Evolutionary conservation across 1,284 basidiomycete genomes (phyloP), one percentile per base, ranked within the genome.

Genomic region (Volvariella volvacea): DNA sequence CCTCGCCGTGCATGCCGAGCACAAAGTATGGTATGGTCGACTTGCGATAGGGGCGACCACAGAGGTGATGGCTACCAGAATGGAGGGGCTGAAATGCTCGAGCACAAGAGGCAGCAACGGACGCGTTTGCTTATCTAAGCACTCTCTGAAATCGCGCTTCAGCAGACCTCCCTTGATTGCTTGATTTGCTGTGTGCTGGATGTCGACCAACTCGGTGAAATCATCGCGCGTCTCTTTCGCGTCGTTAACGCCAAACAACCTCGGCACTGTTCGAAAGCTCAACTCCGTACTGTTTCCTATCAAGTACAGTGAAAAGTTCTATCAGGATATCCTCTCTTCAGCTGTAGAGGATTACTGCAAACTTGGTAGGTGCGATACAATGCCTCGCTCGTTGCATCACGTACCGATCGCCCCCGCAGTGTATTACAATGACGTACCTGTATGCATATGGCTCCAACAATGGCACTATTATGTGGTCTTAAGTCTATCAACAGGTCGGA

Each of bases 381-480:
- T 19, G 12, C 15, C 22, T 3, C 38, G 28, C 4, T 34, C 32
- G n/a, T 31, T 19, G 33, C 22, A 9, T 41, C n/a, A 6, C 2
- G 15, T 15, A 15, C 1, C n/a, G 19, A 6, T 6, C 17, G 19
- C 22, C n/a, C 22, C 41, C 43, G 14, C 54, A 90, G 87, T 88
- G 38, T 91, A 90, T 63, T 88, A 83, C 63, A 90, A 89, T 65
- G 88, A 90, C 64, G 72, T 90, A 47, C 88, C 88, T 42, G 73
- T 69, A 50, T 48, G 65, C 57, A 51, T 52, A 6, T 28, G 43
- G 45, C 42, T 48, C 16, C 16, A 42, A 22, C 15, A 14, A 8
- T 41, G 30, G 42, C 36, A 21, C 19, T 41, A 19, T 36, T 43
- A 28, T 48, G 21, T 17, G 10, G 17, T 22, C 6, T 22, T 7